phyloP scores from a whole-genome alignment of 2,329 filamentous ascomycete species.

The Fusarium sp. region DNA sequence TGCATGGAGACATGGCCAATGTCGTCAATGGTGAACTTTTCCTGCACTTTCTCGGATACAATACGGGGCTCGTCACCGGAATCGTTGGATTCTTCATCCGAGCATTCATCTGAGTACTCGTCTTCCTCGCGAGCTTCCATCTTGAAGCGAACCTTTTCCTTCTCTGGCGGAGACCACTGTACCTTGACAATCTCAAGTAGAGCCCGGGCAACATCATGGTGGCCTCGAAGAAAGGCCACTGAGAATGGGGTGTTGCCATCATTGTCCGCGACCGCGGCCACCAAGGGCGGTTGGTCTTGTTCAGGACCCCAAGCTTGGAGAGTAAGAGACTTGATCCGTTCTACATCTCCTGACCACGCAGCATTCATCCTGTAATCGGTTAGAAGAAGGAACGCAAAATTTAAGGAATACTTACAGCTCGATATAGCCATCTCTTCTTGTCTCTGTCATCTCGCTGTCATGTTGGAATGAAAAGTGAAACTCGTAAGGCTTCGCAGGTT shows the following conservation, averaged over 20 bases:
- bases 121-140: constrained; percentile 54
- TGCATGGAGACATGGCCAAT: constrained; percentile 76
- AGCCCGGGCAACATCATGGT: constrained; percentile 70
- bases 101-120: constrained; percentile 54
- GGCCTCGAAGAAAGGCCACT: constrained; percentile 74
- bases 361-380: constrained; percentile 70
- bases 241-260: constrained; percentile 70
- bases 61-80: constrained; percentile 56
- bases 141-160: constrained; percentile 62
- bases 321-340: constrained; percentile 73
- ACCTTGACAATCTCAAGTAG: constrained; percentile 77
- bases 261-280: constrained; percentile 69
- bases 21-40: constrained; percentile 80
- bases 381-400: background rate
- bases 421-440: constrained; percentile 69
- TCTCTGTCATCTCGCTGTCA: constrained; percentile 67
- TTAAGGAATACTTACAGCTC: constrained; percentile 62
- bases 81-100: constrained; percentile 46
- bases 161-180: constrained; percentile 72
- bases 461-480: constrained; percentile 63
- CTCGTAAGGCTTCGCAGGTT: constrained; percentile 55
- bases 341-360: constrained; percentile 76
- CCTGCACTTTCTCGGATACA: constrained; percentile 68
- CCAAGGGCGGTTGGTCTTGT: constrained; percentile 68
- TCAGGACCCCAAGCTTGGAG: constrained; percentile 68